Base-by-base conservation (phyloP, 805 yeast genomes). In the Sugiyamaella qingdaonensis region DNA sequence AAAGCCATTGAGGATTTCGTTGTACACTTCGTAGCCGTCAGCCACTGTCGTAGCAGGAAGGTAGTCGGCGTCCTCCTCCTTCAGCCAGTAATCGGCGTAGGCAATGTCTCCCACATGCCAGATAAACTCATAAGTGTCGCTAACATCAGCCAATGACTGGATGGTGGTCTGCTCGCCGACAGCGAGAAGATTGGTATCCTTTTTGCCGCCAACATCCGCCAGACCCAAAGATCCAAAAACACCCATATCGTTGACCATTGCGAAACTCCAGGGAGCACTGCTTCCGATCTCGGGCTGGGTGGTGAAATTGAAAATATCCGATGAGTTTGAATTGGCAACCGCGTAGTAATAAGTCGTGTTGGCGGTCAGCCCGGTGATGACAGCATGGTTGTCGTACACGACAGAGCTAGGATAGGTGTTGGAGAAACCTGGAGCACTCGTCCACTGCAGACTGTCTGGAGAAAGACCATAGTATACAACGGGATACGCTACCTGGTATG, bases 31-130 rank as follows among this genome's bases (percentile, higher is more conserved):
- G 14, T 37, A 50, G 4, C 57, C 57, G 24, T 42, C 52, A 13
- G 21, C 57, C 42, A 55, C 45, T 11, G 58, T 44, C 10, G 51
- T 35, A 34, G 49, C 46, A 18, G 58, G 58, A 41, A 54, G 41
- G 39, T 57, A 57, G 39, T 48, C 29, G 31, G 52, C 50, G 46
- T 55, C 45, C 36, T 46, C 51, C 51, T 62, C 66, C 41, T 55
- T 45, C 35, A 62, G 56, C 66, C 66, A 63, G 21, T 59, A 47
- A 42, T 63, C 67, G 8, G 66, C 67, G 37, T 63, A 63, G n/a
- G 61, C 64, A 48, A 63, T 49, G 49, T 63, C 66, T 34, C 67
- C 66, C 4, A 61, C 60, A 49, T 58, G 61, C 61, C 61, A 58
- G 37, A 54, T 18, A 41, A 57, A 55, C 21, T 42, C 45, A 36